These are phyloP conservation scores for Chimonanthus salicifolius DNA, from an alignment of 164 flowering plant genomes.

Conservation along the genomic window DNA sequence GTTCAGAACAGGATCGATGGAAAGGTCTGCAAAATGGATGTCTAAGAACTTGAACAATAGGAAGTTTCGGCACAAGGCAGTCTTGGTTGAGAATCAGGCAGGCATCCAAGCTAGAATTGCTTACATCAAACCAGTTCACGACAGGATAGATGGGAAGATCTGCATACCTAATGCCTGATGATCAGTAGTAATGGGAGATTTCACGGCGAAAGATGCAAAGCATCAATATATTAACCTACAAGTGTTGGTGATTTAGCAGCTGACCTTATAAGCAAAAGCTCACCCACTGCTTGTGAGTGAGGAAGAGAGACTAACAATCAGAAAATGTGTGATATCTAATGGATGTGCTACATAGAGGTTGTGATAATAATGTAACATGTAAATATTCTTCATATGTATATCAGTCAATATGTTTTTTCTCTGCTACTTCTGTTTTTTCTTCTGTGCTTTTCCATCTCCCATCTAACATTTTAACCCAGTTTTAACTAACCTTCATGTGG, in stretches of 20 bases:
- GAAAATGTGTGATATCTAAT: slow-evolving; percentile 18
- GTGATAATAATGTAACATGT: slow-evolving; percentile 44
- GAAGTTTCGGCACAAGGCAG: background rate
- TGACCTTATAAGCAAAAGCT: slow-evolving; percentile 36
- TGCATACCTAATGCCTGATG: slow-evolving; percentile 39
- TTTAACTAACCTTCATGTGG: background rate
- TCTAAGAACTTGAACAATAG: slow-evolving; percentile 14
- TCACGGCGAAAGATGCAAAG: background rate
- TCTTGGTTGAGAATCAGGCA: background rate
- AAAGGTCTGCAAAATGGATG: slow-evolving; percentile 54
- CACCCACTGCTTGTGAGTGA: slow-evolving; percentile 4
- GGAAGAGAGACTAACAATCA: slow-evolving; percentile 36
- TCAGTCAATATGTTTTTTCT: slow-evolving; percentile 34
- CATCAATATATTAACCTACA: background rate
- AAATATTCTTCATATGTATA: slow-evolving; percentile 38
- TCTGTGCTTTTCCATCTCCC: background rate
- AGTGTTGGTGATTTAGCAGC: background rate
- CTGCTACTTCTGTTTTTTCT: slow-evolving; percentile 4
- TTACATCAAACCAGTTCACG: slow-evolving; percentile 89
- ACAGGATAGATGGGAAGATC: slow-evolving; percentile 71
- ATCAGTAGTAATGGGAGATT: background rate
- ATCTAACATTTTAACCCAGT: background rate
- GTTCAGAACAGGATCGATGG: slow-evolving; percentile 85
- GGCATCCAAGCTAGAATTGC: slow-evolving; percentile 88
- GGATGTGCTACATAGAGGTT: slow-evolving; percentile 4